Evolutionary conservation across 2,329 filamentous ascomycete species (phyloP).

Genomic region (Fusarium decemcellulare): DNA sequence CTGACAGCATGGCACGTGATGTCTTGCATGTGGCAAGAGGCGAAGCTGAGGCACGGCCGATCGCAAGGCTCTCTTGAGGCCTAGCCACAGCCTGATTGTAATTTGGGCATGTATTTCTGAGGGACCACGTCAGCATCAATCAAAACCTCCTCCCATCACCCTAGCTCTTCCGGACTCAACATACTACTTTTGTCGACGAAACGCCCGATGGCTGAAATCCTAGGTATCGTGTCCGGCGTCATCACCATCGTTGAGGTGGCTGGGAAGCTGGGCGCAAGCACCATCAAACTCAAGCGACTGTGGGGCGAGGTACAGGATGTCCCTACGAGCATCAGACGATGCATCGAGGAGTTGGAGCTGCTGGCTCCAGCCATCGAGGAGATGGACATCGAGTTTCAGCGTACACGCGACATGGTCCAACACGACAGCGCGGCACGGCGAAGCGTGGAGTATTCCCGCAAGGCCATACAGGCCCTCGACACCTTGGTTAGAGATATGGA

Average conservation of each 20-base stretch:
- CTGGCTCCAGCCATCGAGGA: not conserved
- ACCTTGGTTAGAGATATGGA: slow-evolving; percentile 10
- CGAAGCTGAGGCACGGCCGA: too few relatives aligned
- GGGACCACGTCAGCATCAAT: too few relatives aligned
- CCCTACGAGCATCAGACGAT: slow-evolving; percentile 1
- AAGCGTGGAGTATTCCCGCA: slow-evolving; percentile 22
- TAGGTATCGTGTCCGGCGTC: slow-evolving; percentile 28
- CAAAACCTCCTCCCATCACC: too few relatives aligned
- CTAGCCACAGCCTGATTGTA: too few relatives aligned
- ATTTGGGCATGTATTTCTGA: too few relatives aligned
- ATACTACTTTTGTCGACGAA: too few relatives aligned
- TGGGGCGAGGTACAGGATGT: slow-evolving; percentile 37
- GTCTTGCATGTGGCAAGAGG: too few relatives aligned
- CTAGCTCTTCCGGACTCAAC: too few relatives aligned
- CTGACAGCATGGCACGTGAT: too few relatives aligned
- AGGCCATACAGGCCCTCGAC: slow-evolving; percentile 12
- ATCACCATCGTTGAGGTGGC: slow-evolving; percentile 34
- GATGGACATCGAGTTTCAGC: slow-evolving; percentile 19
- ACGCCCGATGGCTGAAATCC: slow-evolving; percentile 27
- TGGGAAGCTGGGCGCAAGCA: slow-evolving; percentile 26
- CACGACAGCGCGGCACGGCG: slow-evolving; percentile 4
- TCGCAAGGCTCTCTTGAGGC: too few relatives aligned
- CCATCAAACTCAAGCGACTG: slow-evolving; percentile 22
- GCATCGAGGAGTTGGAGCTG: slow-evolving; percentile 15
- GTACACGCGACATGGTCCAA: not conserved